Base-by-base conservation (phyloP, 2,329 filamentous ascomycete species). In the Ramichloridium luteum region DNA sequence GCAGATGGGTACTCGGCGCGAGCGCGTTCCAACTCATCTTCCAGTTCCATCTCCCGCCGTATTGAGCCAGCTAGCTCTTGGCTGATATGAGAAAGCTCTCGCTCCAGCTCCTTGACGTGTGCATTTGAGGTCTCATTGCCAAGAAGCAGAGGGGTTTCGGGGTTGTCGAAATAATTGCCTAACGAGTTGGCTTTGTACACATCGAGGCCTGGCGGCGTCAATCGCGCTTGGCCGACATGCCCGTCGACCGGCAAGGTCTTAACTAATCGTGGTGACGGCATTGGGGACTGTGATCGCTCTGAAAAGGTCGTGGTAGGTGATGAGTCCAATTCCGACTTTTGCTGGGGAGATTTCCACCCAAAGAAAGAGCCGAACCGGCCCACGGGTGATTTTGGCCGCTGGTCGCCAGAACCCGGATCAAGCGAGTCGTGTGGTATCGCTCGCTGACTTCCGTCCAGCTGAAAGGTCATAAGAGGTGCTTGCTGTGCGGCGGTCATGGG, bases 41-140 rank as follows among this genome's bases (percentile, higher is more conserved):
- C 90, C 17, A 98, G 61, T 47, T 98, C 90, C 72, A 98, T 88
- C 62, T 98, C 90, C 39, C 90, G 75, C 48, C 82, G 76, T 51
- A 98, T 96, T 16, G 90, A 96, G 45, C 77, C 72, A 18, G 90
- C 90, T 55, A 98, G 67, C 67, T 98, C 90, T 38, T 77, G 72
- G 63, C 84, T 93, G 60, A 98, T 88, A 57, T 88, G 81, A 48
- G 83, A 83, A 45, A 98, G 60, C 65, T 98, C 90, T 55, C 85
- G 80, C 64, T 98, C 90, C 65, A 98, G 77, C 55, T 93, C 84
- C 55, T 84, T 75, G 49, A 93, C 70, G 56, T 85, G 67, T 43
- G 67, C 62, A 46, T 56, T 67, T 50, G 49, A 58, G 34, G 50
- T 61, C 48, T 55, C 60, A 13, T 44, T 43, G n/a, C 43, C 47